Evolutionary conservation across 2,329 filamentous ascomycete species (phyloP).

Genomic region (Fusarium sp.): DNA sequence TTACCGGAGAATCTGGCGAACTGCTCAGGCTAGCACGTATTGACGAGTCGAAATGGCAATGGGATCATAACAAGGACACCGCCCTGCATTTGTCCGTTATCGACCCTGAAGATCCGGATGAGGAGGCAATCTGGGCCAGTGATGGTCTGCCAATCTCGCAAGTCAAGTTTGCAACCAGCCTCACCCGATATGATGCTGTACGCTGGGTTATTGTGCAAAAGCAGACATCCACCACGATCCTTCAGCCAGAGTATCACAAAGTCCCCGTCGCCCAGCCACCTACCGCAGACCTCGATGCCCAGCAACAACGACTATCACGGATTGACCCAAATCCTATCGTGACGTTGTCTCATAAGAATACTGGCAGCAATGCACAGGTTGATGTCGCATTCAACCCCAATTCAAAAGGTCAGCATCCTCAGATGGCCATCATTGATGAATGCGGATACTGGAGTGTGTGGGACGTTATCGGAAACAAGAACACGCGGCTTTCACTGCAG

Average conservation of each 20-base stretch:
- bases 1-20: conserved; percentile 65
- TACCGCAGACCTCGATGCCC: conserved; percentile 2
- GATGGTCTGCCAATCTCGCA: conserved; percentile 59
- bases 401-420: conserved; percentile 57
- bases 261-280: conserved; percentile 45
- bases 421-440: conserved; percentile 71
- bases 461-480: conserved; percentile 59
- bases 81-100: conserved; percentile 58
- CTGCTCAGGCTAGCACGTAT: conserved; percentile 63
- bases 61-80: conserved; percentile 56
- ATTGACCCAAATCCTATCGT: conserved; percentile 65
- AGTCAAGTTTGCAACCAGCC: conserved; percentile 58
- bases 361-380: conserved; percentile 63
- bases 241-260: conserved; percentile 59
- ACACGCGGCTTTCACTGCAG: conserved; percentile 46
- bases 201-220: conserved; percentile 65
- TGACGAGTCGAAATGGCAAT: conserved; percentile 61
- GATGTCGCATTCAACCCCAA: conserved; percentile 71
- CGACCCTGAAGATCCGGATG: conserved; percentile 54
- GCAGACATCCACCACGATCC: conserved; percentile 58
- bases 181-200: conserved; percentile 48
- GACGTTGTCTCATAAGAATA: conserved; percentile 59
- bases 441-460: conserved; percentile 72
- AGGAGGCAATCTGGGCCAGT: conserved; percentile 62
- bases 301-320: conserved; percentile 53